Percentiles rank a stretch among this genome's conserved stretches.
Conservation (phyloP, 2,329 filamentous ascomycete genomes). For the Fusarium sp. region DNA sequence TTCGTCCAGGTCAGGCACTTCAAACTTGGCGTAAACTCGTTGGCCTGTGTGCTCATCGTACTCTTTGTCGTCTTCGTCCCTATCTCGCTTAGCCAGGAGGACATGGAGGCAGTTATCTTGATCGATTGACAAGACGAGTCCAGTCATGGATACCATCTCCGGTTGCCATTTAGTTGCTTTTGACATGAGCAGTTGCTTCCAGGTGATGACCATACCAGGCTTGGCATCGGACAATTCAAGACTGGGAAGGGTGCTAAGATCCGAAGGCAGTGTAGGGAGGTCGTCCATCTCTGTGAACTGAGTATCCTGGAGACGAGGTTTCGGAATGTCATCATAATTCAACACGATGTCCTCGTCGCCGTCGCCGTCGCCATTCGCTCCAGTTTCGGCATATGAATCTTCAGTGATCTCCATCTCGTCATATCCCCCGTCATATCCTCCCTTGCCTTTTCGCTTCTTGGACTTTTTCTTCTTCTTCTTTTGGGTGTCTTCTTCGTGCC, state of each 20-base stretch:
- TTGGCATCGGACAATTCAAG: conserved; percentile 62
- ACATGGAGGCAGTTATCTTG: conserved; percentile 67
- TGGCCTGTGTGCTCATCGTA: conserved; percentile 76
- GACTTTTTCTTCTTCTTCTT: conserved; percentile 51
- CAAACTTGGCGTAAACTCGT: conserved; percentile 81
- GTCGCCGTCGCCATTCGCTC: conserved; percentile 33
- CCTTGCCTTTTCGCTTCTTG: conserved; percentile 54
- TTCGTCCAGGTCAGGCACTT: conserved; percentile 72
- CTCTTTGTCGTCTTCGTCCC: conserved; percentile 66
- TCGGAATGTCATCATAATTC: conserved; percentile 55
- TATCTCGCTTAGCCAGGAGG: conserved; percentile 76
- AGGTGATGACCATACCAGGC: conserved; percentile 74
- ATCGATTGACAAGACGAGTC: conserved; percentile 68
- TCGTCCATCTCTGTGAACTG: conserved; percentile 67
- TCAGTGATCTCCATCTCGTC: conserved; percentile 23
- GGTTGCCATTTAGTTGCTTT: conserved; percentile 75
- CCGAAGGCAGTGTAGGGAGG: conserved; percentile 70
- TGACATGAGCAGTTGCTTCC: conserved; percentile 73
- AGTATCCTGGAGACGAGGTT: conserved; percentile 51
- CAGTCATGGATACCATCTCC: conserved; percentile 72
- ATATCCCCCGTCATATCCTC: conserved; percentile 17
- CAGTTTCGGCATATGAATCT: not conserved
- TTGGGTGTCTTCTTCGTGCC: conserved; percentile 55
- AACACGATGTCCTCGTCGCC: conserved; percentile 51
- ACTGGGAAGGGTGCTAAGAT: conserved; percentile 64